These are phyloP conservation scores for Lotus japonicus DNA, from an alignment of 306 rosid species.

Conservation along the genomic window DNA sequence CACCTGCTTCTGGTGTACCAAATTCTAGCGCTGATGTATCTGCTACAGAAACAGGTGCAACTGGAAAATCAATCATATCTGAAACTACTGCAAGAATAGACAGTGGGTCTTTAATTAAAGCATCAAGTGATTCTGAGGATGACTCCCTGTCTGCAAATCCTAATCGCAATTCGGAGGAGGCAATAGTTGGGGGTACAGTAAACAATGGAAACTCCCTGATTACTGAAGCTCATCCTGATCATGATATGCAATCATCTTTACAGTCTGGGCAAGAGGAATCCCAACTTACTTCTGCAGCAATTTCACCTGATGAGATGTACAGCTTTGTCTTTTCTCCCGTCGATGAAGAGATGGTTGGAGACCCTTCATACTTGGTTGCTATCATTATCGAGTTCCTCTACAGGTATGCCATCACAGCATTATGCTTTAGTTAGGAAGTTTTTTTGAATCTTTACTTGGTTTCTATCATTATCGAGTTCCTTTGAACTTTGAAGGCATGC, in stretches of 20 bases:
- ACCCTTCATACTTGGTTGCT: constrained; percentile 82
- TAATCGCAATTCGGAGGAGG: constrained; percentile 29
- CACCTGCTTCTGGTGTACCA: constrained; percentile 42
- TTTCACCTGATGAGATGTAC: constrained; percentile 93
- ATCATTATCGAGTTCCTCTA: constrained; percentile 78
- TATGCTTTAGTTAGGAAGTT: background rate
- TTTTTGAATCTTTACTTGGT: constrained; percentile 45
- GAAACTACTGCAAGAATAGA: constrained; percentile 48
- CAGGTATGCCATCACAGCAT: constrained; percentile 39
- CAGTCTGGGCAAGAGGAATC: constrained; percentile 63
- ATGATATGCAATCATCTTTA: constrained; percentile 42
- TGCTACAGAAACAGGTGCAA: constrained; percentile 34
- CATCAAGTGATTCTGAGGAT: constrained; percentile 52
- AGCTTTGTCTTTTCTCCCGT: constrained; percentile 72
- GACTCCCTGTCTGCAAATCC: constrained; percentile 36
- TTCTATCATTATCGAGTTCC: constrained; percentile 73
- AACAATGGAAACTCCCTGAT: constrained; percentile 29
- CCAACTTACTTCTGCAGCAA: constrained; percentile 73
- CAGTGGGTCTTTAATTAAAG: constrained; percentile 28
- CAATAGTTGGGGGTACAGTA: constrained; percentile 31
- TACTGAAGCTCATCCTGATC: constrained; percentile 37
- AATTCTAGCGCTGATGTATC: constrained; percentile 43
- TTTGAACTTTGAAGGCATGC: constrained; percentile 75
- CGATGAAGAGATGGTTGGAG: constrained; percentile 95
- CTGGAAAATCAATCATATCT: constrained; percentile 41